Evolutionary conservation across 148 eudicot genomes (phyloP).

Genomic region (Hydrangea macrophylla): DNA sequence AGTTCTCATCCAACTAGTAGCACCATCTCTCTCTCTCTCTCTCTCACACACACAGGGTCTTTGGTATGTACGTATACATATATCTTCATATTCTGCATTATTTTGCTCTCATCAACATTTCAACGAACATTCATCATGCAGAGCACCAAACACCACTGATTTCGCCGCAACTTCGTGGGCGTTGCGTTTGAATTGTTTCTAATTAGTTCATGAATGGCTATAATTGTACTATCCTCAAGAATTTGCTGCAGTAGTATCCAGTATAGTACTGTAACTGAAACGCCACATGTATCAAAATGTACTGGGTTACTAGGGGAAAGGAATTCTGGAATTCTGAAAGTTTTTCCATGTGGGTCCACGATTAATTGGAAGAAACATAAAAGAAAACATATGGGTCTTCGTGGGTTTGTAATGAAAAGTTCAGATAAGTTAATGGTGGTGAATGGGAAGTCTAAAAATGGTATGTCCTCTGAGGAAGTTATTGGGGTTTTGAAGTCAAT

Average conservation of each 20-base stretch:
- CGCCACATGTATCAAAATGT: slow-evolving; percentile 8
- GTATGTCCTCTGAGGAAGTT: slow-evolving; percentile 38
- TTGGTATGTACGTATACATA: neutral
- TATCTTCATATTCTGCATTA: neutral
- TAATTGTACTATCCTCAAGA: slow-evolving; percentile 30
- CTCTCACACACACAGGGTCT: neutral
- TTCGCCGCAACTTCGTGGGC: neutral
- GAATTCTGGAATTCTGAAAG: slow-evolving; percentile 19
- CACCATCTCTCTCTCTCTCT: neutral
- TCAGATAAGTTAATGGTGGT: slow-evolving; percentile 30
- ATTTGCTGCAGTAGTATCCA: slow-evolving; percentile 21
- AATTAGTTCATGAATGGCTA: slow-evolving; percentile 25
- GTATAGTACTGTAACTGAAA: slow-evolving; percentile 11
- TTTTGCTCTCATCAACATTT: neutral
- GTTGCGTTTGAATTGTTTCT: slow-evolving; percentile 3
- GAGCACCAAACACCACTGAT: neutral
- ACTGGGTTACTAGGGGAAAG: slow-evolving; percentile 14
- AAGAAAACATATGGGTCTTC: slow-evolving; percentile 28
- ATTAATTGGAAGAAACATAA: slow-evolving; percentile 43
- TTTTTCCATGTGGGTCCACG: slow-evolving; percentile 26
- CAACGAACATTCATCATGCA: slow-evolving; percentile 4
- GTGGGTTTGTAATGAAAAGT: slow-evolving; percentile 38
- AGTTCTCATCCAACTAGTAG: neutral
- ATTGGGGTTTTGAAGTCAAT: slow-evolving; percentile 47
- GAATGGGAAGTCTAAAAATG: slow-evolving; percentile 21